Percentiles rank a stretch among this genome's conserved stretches.
These are phyloP conservation scores for Ophiocordyceps polyrhachis-furcata DNA, from an alignment of 2,329 filamentous ascomycete species.

Conservation along the genomic window DNA sequence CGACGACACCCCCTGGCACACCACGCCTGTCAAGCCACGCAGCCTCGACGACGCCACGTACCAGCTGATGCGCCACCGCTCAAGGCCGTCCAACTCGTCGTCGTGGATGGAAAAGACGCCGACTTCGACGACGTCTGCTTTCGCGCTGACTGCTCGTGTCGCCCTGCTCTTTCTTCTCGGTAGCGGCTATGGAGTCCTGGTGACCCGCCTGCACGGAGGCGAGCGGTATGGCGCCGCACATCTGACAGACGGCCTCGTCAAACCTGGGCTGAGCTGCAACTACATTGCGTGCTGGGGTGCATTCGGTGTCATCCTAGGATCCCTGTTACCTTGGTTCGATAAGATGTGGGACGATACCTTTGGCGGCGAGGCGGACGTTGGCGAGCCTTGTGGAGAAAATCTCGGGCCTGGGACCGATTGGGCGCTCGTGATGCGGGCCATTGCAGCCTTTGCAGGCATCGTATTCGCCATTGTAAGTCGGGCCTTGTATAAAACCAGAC, in stretches of 20 bases:
- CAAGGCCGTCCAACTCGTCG: conserved; percentile 16
- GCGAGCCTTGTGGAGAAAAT: conserved; percentile 11
- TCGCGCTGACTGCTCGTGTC: conserved; percentile 24
- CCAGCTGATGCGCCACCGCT: conserved; percentile 22
- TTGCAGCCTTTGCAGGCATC: conserved; percentile 43
- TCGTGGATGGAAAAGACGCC: conserved; percentile 14
- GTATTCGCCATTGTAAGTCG: conserved; percentile 61
- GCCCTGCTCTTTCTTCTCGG: conserved; percentile 60
- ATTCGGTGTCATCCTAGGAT: conserved; percentile 59
- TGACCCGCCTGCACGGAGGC: conserved; percentile 60
- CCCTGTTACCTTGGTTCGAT: conserved; percentile 71
- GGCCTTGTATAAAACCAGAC: too few relatives aligned
- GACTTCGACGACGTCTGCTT: conserved; percentile 18
- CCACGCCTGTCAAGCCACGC: conserved; percentile 37
- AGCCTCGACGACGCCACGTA: conserved; percentile 25
- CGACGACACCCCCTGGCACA: conserved; percentile 52
- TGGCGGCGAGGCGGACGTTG: conserved; percentile 14
- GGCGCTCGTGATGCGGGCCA: conserved; percentile 42
- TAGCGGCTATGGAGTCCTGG: conserved; percentile 62
- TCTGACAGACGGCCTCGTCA: conserved; percentile 30
- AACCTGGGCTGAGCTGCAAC: conserved; percentile 30
- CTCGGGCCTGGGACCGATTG: conserved; percentile 43
- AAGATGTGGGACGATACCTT: conserved; percentile 45
- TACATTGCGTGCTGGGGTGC: conserved; percentile 72
- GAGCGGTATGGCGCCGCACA: conserved; percentile 40